Conservation (phyloP, 139 green algal species). For the Asterochloris sp. region DNA sequence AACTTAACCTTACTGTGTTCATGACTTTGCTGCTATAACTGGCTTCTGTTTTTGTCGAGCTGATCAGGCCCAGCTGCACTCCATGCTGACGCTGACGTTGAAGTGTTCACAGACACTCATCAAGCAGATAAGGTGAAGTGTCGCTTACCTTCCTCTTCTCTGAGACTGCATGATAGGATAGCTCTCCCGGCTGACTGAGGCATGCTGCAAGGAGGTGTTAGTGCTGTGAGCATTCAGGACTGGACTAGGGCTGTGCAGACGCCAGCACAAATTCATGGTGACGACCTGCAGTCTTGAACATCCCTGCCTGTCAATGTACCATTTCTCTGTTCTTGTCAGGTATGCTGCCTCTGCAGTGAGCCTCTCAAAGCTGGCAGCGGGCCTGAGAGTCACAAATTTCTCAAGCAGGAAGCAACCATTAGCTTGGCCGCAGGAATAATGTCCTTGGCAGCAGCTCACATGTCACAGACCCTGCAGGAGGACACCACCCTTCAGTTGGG, state of each 20-base stretch:
- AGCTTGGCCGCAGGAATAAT: too few relatives aligned
- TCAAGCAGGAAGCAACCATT: too few relatives aligned
- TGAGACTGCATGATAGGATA: conserved; percentile 83
- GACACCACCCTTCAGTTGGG: too few relatives aligned
- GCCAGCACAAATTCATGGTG: background rate
- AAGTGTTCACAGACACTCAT: conserved; percentile 11
- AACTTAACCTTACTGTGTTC: too few relatives aligned
- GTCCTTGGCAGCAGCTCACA: too few relatives aligned
- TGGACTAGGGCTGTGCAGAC: background rate
- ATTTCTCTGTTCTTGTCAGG: conserved; percentile 70
- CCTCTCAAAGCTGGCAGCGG: conserved; percentile 80
- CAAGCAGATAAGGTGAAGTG: too few relatives aligned
- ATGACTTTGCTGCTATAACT: too few relatives aligned
- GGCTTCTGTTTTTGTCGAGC: too few relatives aligned
- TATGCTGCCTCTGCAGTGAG: conserved; percentile 70
- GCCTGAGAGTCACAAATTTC: too few relatives aligned
- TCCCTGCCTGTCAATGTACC: conserved; percentile 78
- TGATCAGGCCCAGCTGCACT: too few relatives aligned
- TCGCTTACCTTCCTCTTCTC: conserved; percentile 83
- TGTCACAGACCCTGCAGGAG: too few relatives aligned
- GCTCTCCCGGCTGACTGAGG: conserved; percentile 54
- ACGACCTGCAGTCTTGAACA: conserved; percentile 73
- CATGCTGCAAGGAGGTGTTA: conserved; percentile 1
- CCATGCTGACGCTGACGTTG: background rate
- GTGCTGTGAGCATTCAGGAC: too few relatives aligned